Conservation (phyloP, 2,329 filamentous ascomycete genomes). For the Penicillium griseofulvum region DNA sequence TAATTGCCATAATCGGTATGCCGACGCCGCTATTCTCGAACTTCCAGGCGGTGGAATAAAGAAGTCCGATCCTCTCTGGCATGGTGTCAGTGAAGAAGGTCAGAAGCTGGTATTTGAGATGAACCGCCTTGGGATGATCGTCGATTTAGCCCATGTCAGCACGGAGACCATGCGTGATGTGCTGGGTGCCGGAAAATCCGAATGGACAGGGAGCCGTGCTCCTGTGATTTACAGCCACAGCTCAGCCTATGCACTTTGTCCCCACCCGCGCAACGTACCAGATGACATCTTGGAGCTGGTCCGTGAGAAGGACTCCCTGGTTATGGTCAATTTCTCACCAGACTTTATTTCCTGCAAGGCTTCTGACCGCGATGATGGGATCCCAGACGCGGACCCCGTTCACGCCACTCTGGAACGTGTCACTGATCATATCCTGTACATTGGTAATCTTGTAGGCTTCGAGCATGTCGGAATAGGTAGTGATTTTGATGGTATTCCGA, state of each 20-base stretch:
- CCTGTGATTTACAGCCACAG: constrained; percentile 90
- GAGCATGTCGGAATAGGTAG: constrained; percentile 85
- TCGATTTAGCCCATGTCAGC: constrained; percentile 78
- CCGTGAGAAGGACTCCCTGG: constrained; percentile 67
- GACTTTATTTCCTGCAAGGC: constrained; percentile 76
- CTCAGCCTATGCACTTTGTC: constrained; percentile 75
- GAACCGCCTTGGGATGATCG: constrained; percentile 93
- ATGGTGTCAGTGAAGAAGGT: constrained; percentile 70
- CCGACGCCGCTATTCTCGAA: constrained; percentile 69
- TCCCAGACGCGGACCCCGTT: constrained; percentile 65
- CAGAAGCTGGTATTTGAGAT: constrained; percentile 74
- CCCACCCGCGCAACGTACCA: constrained; percentile 85
- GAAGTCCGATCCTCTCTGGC: constrained; percentile 42
- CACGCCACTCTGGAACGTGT: constrained; percentile 76
- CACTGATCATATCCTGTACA: constrained; percentile 75
- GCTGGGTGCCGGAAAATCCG: constrained; percentile 58
- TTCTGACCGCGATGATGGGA: constrained; percentile 56
- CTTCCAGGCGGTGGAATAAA: constrained; percentile 37
- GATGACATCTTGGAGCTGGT: constrained; percentile 78
- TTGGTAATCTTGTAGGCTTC: constrained; percentile 79
- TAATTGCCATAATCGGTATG: constrained; percentile 88
- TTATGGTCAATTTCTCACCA: constrained; percentile 89
- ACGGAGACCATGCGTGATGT: constrained; percentile 83
- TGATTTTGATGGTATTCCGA: constrained; percentile 72
- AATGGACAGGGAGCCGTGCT: constrained; percentile 70